A percentile compares a stretch with the other conserved stretches of the same genome.
Evolutionary conservation across 306 rosid species (phyloP).

Genomic region (Sicyos baderoa): DNA sequence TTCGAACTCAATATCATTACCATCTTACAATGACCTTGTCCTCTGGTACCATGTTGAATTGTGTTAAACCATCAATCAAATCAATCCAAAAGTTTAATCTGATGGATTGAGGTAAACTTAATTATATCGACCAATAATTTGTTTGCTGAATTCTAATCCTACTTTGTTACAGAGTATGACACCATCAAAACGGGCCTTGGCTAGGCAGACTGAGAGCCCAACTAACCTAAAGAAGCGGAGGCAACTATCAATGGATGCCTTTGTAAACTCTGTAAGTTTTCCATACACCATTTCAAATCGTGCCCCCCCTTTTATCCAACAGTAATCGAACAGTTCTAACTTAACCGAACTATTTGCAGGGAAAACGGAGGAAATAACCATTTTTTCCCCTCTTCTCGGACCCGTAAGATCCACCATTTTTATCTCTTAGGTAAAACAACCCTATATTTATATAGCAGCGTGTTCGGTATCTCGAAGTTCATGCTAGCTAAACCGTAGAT

Average conservation of each 20-base stretch:
- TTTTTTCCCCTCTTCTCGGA: too few relatives aligned
- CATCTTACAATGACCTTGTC: too few relatives aligned
- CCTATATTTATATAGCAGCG: background rate
- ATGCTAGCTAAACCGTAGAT: background rate
- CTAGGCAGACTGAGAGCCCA: slow-evolving; percentile 74
- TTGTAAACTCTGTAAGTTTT: slow-evolving; percentile 44
- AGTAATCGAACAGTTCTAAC: slow-evolving; percentile 20
- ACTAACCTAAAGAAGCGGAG: slow-evolving; percentile 65
- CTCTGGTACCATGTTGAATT: too few relatives aligned
- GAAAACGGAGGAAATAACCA: slow-evolving; percentile 64
- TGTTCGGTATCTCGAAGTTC: background rate
- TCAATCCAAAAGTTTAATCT: too few relatives aligned
- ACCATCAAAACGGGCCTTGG: slow-evolving; percentile 68
- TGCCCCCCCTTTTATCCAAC: background rate
- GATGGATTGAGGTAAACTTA: too few relatives aligned
- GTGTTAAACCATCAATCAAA: too few relatives aligned
- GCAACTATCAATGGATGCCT: slow-evolving; percentile 80
- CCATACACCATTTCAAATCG: background rate
- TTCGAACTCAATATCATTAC: too few relatives aligned
- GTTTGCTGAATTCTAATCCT: background rate
- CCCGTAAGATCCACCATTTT: slow-evolving; percentile 3
- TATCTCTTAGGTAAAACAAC: background rate
- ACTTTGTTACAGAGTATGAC: slow-evolving; percentile 55
- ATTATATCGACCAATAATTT: too few relatives aligned
- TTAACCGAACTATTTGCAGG: slow-evolving; percentile 37